phyloP scores from a whole-genome alignment of 1,139 yeast genomes.

The Debaryomyces sp. region DNA sequence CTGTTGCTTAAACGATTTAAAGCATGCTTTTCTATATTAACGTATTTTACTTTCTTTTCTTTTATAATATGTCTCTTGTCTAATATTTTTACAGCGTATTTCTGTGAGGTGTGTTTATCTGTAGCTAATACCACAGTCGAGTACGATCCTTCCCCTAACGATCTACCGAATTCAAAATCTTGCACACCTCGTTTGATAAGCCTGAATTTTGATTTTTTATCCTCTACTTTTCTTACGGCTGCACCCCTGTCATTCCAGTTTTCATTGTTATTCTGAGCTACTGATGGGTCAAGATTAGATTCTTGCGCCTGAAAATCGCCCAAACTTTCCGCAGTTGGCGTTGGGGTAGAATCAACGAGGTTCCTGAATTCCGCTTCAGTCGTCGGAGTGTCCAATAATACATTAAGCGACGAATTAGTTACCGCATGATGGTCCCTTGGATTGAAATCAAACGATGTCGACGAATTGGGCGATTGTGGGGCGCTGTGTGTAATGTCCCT shows the following conservation, averaged over 20 bases:
- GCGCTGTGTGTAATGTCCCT: constrained; percentile 25
- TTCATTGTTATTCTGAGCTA: constrained; percentile 12
- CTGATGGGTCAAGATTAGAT: not conserved
- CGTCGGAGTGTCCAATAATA: constrained; percentile 36
- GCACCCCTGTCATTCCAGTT: constrained; percentile 45
- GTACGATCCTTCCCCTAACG: constrained; percentile 94
- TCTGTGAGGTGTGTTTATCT: constrained; percentile 69
- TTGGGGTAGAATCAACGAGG: constrained; percentile 10
- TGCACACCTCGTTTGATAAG: constrained; percentile 64
- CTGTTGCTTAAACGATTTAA: constrained; percentile 76
- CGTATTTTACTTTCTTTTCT: constrained; percentile 94
- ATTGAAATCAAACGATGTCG: constrained; percentile 32
- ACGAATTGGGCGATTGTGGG: constrained; percentile 32
- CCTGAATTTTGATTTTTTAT: constrained; percentile 20
- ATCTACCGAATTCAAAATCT: constrained; percentile 85
- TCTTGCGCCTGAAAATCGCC: not conserved
- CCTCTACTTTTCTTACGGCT: constrained; percentile 33
- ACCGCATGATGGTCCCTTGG: constrained; percentile 23
- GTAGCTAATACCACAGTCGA: constrained; percentile 90
- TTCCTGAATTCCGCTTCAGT: constrained; percentile 22
- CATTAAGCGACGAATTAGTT: constrained; percentile 42
- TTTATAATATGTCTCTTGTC: constrained; percentile 93
- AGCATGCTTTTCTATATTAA: constrained; percentile 93
- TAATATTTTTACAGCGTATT: constrained; percentile 88
- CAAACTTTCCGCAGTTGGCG: not conserved